phyloP scores from a whole-genome alignment of 768 basidiomycete genomes.

The Tylopilus subfusipes region DNA sequence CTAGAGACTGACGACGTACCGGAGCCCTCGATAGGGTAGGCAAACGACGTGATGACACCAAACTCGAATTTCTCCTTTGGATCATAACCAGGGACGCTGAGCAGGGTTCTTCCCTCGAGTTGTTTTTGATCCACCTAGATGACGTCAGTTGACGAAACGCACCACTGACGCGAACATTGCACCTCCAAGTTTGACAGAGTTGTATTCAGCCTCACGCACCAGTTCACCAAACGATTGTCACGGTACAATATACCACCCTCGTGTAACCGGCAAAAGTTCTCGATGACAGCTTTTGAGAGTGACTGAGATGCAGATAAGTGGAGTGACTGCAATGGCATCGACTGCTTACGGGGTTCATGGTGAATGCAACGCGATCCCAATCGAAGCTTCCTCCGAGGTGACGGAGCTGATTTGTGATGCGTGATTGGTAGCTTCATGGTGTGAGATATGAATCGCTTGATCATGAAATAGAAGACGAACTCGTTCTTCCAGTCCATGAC shows the following conservation, averaged over 20 bases:
- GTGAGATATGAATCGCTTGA: neutral
- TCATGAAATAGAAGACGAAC: slow-evolving; percentile 45
- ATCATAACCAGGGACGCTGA: slow-evolving; percentile 94
- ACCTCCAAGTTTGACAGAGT: slow-evolving; percentile 98
- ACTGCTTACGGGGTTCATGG: slow-evolving; percentile 77
- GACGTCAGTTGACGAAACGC: neutral
- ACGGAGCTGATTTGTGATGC: slow-evolving; percentile 85
- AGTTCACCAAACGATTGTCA: slow-evolving; percentile 95
- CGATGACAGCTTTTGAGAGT: slow-evolving; percentile 83
- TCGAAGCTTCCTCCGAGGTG: slow-evolving; percentile 92
- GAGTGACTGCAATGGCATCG: neutral
- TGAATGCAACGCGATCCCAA: slow-evolving; percentile 93
- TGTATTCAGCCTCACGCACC: slow-evolving; percentile 95
- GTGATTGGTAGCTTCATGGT: slow-evolving; percentile 73
- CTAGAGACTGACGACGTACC: slow-evolving; percentile 40
- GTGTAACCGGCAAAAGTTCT: slow-evolving; percentile 86
- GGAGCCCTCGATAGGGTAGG: slow-evolving; percentile 84
- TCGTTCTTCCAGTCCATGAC: slow-evolving; percentile 98
- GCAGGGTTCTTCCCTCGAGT: slow-evolving; percentile 75
- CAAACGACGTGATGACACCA: slow-evolving; percentile 94
- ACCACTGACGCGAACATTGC: slow-evolving; percentile 2
- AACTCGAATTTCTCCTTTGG: slow-evolving; percentile 95
- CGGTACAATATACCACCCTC: slow-evolving; percentile 93
- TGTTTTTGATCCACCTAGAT: slow-evolving; percentile 87
- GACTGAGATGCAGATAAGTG: slow-evolving; percentile 35